Conservation (phyloP, 2,329 filamentous ascomycete genomes). For the Bipolaris bicolor region DNA sequence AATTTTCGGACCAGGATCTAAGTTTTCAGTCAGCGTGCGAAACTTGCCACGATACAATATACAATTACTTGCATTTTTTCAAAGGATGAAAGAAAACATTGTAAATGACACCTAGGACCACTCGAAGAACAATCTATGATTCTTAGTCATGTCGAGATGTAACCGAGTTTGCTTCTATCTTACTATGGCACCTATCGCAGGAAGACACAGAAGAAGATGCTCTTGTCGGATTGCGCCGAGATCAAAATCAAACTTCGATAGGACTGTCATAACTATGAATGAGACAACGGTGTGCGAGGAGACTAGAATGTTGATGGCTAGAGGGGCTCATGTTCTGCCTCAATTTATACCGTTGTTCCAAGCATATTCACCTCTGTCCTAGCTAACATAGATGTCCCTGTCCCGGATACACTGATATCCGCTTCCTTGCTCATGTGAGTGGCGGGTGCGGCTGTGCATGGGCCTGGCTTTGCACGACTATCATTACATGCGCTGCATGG, state of each 20-base stretch:
- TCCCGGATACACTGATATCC: background rate
- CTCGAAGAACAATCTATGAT: background rate
- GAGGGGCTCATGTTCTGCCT: background rate
- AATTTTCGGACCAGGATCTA: background rate
- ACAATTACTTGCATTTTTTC: slow-evolving; percentile 2
- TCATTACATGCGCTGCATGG: too few relatives aligned
- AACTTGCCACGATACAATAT: background rate
- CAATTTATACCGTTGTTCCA: background rate
- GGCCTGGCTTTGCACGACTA: background rate
- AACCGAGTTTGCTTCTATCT: background rate
- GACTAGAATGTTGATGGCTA: background rate
- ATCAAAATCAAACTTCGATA: background rate
- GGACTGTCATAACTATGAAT: background rate
- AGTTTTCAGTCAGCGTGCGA: background rate
- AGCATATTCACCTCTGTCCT: background rate
- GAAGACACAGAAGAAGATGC: background rate
- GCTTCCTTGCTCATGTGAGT: background rate
- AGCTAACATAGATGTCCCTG: background rate
- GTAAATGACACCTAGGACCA: background rate
- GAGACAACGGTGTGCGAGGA: background rate
- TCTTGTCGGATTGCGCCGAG: background rate
- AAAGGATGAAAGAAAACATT: slow-evolving; percentile 4
- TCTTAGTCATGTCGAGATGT: background rate
- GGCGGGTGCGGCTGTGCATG: background rate
- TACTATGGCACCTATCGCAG: background rate